Evolutionary conservation across 768 basidiomycete species (phyloP), one percentile per base, ranked within the genome.

Genomic region (Boletus rufocinnamomeus): DNA sequence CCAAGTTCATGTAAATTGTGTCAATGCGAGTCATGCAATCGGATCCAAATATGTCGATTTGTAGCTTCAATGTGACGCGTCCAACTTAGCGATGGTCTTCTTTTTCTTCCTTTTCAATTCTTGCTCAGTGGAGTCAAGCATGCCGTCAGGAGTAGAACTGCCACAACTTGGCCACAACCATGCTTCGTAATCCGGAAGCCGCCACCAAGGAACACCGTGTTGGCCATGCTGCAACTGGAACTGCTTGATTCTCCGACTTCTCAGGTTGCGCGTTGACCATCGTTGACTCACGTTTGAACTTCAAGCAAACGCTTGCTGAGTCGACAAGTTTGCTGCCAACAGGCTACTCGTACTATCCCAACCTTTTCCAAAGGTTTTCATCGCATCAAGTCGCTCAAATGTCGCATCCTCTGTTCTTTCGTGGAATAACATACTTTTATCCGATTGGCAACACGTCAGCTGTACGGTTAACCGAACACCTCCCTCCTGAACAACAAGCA

Each of bases 381-480:
- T 61, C 6, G 17, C 14, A 14, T n/a, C 34, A 37, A 45, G 19
- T 41, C 27, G 10, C 19, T 45, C 46, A 66, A 56, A 69, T 68
- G 66, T 69, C 66, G 0, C 66, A 68, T 52, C 67, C 66, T n/a
- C 55, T 68, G 6, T 59, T 68, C 38, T 68, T 64, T 47, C 67
- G 52, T 25, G 66, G 66, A 30, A 10, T 81, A 4, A 68, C 68
- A 3, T 82, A 77, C 57, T 86, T 84, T 72, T 86, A 85, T 66
- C 79, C 84, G 2, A 72, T 84, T 16, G 85, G 86, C 35, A 85
- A 85, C 63, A 85, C 85, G 0, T 75, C 83, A 5, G 79, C 86
- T 6, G 70, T 80, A 5, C 79, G 73, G 46, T 70, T 86, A 16
- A 80, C 80, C 4, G 71, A 79, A 53, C 74, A 78, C 41, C 65